phyloP scores from a whole-genome alignment of 805 yeast species.

The Wickerhamiella azyma region DNA sequence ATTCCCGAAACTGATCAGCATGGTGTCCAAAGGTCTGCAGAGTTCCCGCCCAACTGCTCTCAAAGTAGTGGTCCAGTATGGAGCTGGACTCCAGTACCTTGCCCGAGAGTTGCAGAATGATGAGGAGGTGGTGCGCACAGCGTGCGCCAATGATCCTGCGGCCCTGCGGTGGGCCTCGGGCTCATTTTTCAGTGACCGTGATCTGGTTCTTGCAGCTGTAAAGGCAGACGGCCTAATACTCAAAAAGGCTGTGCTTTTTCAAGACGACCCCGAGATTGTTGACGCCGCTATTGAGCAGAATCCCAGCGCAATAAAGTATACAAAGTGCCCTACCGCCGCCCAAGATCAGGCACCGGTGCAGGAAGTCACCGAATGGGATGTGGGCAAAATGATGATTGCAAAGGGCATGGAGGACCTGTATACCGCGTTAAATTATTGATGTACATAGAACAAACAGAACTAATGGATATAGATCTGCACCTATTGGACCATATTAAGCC shows the following conservation, averaged over 20 bases:
- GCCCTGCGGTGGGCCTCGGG: neutral
- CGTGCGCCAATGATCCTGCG: neutral
- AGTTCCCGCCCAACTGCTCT: neutral
- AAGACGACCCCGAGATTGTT: neutral
- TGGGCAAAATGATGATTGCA: neutral
- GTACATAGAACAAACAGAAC: no score
- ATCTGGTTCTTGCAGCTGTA: neutral
- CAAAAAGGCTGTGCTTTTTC: neutral
- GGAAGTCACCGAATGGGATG: neutral
- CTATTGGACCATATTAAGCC: no score
- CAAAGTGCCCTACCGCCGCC: neutral
- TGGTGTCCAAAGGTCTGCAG: neutral
- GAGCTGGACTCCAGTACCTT: neutral
- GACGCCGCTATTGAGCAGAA: neutral
- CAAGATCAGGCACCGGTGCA: neutral
- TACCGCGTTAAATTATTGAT: neutral
- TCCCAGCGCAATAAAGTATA: neutral
- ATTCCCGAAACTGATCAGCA: neutral
- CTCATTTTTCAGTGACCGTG: neutral
- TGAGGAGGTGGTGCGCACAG: neutral
- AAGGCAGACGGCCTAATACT: neutral
- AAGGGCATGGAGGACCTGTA: neutral
- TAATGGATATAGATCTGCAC: no score
- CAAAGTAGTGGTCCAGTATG: neutral
- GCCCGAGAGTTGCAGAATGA: constrained; percentile 53